These are phyloP conservation scores for Venturia effusa DNA, from an alignment of 2,329 filamentous ascomycete genomes.

Conservation along the genomic window DNA sequence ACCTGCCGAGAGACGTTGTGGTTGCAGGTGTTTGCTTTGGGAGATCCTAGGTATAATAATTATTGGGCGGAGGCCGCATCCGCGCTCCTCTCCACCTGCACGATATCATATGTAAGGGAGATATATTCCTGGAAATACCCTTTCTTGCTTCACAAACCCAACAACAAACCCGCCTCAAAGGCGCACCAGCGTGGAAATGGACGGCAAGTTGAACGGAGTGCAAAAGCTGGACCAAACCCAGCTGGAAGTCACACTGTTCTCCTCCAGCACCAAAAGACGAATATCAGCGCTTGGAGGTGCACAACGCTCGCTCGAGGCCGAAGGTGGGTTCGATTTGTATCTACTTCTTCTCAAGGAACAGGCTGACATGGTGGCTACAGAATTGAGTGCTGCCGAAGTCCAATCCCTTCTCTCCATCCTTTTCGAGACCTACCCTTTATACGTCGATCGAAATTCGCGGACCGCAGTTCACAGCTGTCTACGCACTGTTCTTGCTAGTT, in stretches of 20 bases:
- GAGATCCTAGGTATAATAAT: too few species aligned
- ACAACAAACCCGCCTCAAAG: not conserved
- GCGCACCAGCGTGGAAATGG: not conserved
- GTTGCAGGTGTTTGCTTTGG: not conserved
- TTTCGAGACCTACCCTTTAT: slow-evolving; percentile 79
- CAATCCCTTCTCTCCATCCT: slow-evolving; percentile 56
- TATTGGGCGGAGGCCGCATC: too few species aligned
- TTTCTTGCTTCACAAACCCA: not conserved
- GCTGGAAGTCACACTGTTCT: slow-evolving; percentile 22
- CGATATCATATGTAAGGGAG: too few species aligned
- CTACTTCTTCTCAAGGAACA: not conserved
- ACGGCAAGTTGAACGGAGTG: not conserved
- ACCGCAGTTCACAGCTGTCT: slow-evolving; percentile 76
- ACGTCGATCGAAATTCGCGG: slow-evolving; percentile 75
- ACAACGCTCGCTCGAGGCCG: slow-evolving; percentile 31
- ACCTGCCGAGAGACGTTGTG: not conserved
- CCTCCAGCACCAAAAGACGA: slow-evolving; percentile 38
- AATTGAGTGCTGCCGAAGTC: slow-evolving; percentile 33
- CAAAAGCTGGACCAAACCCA: slow-evolving; percentile 5
- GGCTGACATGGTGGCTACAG: slow-evolving; percentile 15
- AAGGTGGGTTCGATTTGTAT: slow-evolving; percentile 22
- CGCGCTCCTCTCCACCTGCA: not conserved
- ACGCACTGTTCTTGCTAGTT: slow-evolving; percentile 49
- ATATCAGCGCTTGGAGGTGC: slow-evolving; percentile 33
- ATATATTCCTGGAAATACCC: not conserved